These are phyloP conservation scores for Claviceps quebecensis DNA, from an alignment of 2,329 filamentous ascomycete species.

Conservation along the genomic window DNA sequence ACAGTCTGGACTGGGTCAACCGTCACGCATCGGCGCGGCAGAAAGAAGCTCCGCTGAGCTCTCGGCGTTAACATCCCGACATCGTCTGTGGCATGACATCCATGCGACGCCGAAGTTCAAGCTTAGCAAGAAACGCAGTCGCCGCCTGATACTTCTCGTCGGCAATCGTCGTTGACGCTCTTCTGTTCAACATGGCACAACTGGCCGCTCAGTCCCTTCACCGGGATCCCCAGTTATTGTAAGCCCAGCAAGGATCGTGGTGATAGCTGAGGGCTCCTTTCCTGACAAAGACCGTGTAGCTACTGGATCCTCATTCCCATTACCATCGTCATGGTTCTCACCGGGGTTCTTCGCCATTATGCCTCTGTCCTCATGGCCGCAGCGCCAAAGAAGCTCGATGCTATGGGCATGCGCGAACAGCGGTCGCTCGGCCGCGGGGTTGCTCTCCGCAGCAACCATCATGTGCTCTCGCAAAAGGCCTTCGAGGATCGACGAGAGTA, in stretches of 20 bases:
- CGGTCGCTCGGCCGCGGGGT: conserved; percentile 72
- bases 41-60: conserved; percentile 1
- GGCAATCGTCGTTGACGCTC: background rate
- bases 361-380: conserved; percentile 80
- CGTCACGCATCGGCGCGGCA: background rate
- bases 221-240: conserved; percentile 97
- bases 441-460: conserved; percentile 69
- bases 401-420: conserved; percentile 70
- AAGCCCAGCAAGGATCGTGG: conserved; percentile 22
- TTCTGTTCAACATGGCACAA: conserved; percentile 54
- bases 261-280: background rate
- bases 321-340: conserved; percentile 94
- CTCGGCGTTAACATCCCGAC: background rate
- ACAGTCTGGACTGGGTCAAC: background rate
- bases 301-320: conserved; percentile 99
- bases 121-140: background rate
- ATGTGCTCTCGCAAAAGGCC: conserved; percentile 60
- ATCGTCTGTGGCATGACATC: background rate
- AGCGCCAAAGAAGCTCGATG: conserved; percentile 68
- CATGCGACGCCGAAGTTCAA: conserved; percentile 1
- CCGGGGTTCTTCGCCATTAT: conserved; percentile 91
- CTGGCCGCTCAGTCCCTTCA: conserved; percentile 87
- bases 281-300: conserved; percentile 32
- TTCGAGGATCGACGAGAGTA: conserved; percentile 73
- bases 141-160: background rate